Evolutionary conservation across 2,329 filamentous ascomycete species (phyloP).

Genomic region (Fusarium oxysporum): DNA sequence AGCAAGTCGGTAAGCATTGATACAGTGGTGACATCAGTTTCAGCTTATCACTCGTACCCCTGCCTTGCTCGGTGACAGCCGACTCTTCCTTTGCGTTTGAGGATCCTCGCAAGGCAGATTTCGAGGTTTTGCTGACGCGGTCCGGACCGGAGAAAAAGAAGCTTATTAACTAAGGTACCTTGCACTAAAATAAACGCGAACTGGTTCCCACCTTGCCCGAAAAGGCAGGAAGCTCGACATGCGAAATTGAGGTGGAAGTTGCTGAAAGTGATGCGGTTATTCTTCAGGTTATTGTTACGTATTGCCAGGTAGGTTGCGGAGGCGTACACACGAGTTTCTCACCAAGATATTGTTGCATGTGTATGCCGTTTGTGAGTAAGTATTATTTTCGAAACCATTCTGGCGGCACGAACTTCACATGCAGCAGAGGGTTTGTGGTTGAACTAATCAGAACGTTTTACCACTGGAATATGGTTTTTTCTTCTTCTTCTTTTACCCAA

Average conservation of each 20-base stretch:
- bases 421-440: background rate
- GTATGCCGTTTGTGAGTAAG: background rate
- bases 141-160: constrained; percentile 29
- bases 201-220: constrained; percentile 12
- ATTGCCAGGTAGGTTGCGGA: background rate
- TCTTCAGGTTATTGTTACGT: background rate
- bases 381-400: background rate
- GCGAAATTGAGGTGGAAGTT: constrained; percentile 18
- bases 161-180: constrained; percentile 15
- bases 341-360: background rate
- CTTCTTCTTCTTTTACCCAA: background rate
- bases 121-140: constrained; percentile 17
- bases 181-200: background rate
- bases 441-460: background rate
- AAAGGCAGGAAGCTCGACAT: constrained; percentile 27
- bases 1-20: background rate
- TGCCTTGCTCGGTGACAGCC: constrained; percentile 12
- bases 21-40: constrained; percentile 42
- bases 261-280: background rate
- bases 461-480: constrained; percentile 7
- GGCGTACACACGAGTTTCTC: background rate
- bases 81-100: constrained; percentile 19
- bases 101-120: constrained; percentile 38
- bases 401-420: background rate
- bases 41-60: constrained; percentile 21